Evolutionary conservation across 2,329 filamentous ascomycete species (phyloP).

Genomic region (Harringtonia lauricola): DNA sequence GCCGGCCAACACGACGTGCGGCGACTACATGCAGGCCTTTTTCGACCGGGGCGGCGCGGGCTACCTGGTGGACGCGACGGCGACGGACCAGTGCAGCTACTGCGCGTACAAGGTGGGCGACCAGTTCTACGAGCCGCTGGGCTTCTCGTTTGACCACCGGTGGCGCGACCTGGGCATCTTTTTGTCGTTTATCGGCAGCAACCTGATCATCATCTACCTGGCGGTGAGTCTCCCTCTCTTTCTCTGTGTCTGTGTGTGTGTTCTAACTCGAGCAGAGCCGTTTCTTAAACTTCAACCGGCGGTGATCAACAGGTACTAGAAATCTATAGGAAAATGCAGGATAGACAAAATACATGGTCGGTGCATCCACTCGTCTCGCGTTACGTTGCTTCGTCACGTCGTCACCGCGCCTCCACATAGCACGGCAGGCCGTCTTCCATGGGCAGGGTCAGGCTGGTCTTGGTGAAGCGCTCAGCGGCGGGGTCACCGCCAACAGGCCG

Average conservation of each 20-base stretch:
- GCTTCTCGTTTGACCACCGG: constrained; percentile 53
- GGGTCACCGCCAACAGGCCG: constrained; percentile 16
- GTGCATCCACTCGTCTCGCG: no score
- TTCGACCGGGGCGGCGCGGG: constrained; percentile 58
- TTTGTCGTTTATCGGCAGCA: constrained; percentile 64
- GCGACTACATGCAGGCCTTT: constrained; percentile 63
- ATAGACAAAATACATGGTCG: not conserved
- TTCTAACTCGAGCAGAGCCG: constrained; percentile 25
- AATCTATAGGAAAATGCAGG: no score
- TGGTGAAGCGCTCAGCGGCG: constrained; percentile 39
- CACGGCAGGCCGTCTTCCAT: constrained; percentile 51
- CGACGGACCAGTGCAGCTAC: constrained; percentile 61
- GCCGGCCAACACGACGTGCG: constrained; percentile 56
- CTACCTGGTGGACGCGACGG: constrained; percentile 55
- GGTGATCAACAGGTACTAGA: no score
- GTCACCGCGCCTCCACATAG: constrained; percentile 18
- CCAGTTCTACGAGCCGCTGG: constrained; percentile 62
- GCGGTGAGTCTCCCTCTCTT: constrained; percentile 31
- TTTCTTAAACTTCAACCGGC: constrained; percentile 42
- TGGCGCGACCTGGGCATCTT: constrained; percentile 82
- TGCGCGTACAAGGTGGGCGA: constrained; percentile 74
- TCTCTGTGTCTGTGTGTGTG: not conserved
- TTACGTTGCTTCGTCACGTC: no score
- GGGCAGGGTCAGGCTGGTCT: constrained; percentile 51
- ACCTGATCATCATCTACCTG: constrained; percentile 50